These are phyloP conservation scores for Penicillium sp. DNA, from an alignment of 2,329 filamentous ascomycete genomes.

Conservation along the genomic window DNA sequence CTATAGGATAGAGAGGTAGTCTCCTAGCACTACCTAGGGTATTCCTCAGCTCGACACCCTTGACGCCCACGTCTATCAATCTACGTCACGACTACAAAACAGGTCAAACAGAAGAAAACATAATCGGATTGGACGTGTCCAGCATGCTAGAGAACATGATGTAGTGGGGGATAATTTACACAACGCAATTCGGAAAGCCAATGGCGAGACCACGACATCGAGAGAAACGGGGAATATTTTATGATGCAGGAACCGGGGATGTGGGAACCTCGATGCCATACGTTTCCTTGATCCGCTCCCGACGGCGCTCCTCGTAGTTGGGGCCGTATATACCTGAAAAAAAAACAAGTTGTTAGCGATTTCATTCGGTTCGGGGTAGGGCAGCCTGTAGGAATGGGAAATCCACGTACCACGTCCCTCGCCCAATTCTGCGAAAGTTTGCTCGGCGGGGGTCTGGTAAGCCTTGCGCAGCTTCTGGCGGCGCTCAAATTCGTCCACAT, in stretches of 20 bases:
- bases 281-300: conserved; percentile 78
- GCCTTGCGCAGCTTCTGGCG: conserved; percentile 76
- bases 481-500: conserved; percentile 74
- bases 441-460: conserved; percentile 73
- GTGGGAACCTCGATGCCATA: conserved; percentile 85
- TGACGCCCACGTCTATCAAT: not conserved
- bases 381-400: not conserved
- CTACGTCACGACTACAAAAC: conserved; percentile 13
- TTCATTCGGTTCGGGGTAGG: not conserved
- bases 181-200: conserved; percentile 29
- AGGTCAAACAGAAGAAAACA: conserved; percentile 20
- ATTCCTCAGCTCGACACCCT: not conserved
- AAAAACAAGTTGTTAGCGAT: conserved; percentile 10
- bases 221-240: conserved; percentile 29
- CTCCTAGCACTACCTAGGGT: too few relatives aligned
- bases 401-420: conserved; percentile 76
- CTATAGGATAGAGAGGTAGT: not conserved
- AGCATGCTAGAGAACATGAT: conserved; percentile 29
- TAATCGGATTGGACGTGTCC: conserved; percentile 24
- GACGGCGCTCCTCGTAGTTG: conserved; percentile 83
- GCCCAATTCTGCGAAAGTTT: conserved; percentile 80
- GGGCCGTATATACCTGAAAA: conserved; percentile 74
- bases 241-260: conserved; percentile 52
- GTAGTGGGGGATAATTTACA: conserved; percentile 34
- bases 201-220: conserved; percentile 23